Evolutionary conservation across 257 asterid genomes (phyloP), one percentile per base, ranked within the genome.

Genomic region (Solanum dulcamara): DNA sequence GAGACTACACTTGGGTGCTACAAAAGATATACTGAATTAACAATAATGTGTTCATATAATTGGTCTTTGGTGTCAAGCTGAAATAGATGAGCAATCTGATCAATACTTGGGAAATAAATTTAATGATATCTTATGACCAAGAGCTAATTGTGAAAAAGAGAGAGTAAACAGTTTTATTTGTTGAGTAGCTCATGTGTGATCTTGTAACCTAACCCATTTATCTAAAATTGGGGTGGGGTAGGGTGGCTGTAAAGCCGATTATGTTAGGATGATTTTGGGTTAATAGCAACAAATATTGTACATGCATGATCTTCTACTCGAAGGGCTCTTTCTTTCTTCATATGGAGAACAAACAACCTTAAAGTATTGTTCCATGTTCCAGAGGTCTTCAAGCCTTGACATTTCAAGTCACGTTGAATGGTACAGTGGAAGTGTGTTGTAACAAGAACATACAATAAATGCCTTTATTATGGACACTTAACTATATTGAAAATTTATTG

Each of bases 341-440:
- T 74, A 86, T 85, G 85, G 91, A 89, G 89, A 89, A 86, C 62
- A 79, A 87, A 71, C 51, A 22, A 7, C 53, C 20, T 35, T 40
- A 40, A 71, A 71, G 53, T 11, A 71, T 22, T 71, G 33, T 71
- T 71, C 80, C 80, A 38, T 38, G 80, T 71, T 38, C 53, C 3
- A 38, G 33, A 38, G 80, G 33, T 11, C 51, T 38, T 38, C 51
- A 26, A 71, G 33, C 48, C 53, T 71, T 7, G 53, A 15, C 22
- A 71, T 71, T 38, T 71, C 20, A 35, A 35, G 32, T 80, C 48
- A 12, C 1, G 2, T 70, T 48, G 42, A 20, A 80, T 57, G 11
- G 9, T 20, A 80, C 14, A 14, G 44, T 80, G 26, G 2, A 37
- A 37, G 68, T 48, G 67, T 59, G n/a, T 82, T 57, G 70, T 50